Conservation (phyloP, 1,284 basidiomycete species). For the Pisolithus thermaeus region DNA sequence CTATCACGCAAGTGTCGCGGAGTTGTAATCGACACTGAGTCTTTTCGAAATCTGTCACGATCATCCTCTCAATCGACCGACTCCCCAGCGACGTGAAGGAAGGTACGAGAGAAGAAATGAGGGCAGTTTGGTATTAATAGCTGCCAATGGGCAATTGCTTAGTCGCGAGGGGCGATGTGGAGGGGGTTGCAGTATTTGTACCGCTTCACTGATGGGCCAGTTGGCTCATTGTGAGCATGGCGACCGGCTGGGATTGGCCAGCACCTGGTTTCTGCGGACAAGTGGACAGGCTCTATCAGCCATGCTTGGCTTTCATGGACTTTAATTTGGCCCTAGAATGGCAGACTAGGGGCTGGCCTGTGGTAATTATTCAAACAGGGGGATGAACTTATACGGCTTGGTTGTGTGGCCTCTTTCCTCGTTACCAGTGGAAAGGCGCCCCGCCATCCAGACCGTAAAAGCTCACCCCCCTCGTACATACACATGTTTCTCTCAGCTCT, state of each 20-base stretch:
- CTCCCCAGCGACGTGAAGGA: neutral
- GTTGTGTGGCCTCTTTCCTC: conserved; percentile 23
- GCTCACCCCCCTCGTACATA: conserved; percentile 18
- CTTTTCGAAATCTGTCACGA: neutral
- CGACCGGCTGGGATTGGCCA: conserved; percentile 16
- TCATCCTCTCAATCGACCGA: neutral
- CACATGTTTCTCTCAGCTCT: conserved; percentile 16
- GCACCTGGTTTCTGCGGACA: conserved; percentile 16
- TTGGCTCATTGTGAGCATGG: conserved; percentile 3
- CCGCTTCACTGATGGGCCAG: conserved; percentile 20
- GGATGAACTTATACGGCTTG: conserved; percentile 11
- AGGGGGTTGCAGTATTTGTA: conserved; percentile 9
- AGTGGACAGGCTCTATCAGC: conserved; percentile 17
- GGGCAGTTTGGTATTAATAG: conserved; percentile 22
- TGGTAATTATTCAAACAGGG: conserved; percentile 22
- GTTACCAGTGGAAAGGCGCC: conserved; percentile 15
- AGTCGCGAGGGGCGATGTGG: conserved; percentile 15
- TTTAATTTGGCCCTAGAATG: conserved; percentile 25
- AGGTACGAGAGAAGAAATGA: neutral
- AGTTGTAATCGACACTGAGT: conserved; percentile 18
- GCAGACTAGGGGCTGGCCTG: conserved; percentile 23
- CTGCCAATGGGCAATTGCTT: conserved; percentile 18
- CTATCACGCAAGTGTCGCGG: conserved; percentile 27
- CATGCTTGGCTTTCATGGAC: conserved; percentile 25
- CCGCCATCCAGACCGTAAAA: conserved; percentile 14